Evolutionary conservation across 1,139 yeast genomes (phyloP).

Genomic region (Tardiomyces depauwii): DNA sequence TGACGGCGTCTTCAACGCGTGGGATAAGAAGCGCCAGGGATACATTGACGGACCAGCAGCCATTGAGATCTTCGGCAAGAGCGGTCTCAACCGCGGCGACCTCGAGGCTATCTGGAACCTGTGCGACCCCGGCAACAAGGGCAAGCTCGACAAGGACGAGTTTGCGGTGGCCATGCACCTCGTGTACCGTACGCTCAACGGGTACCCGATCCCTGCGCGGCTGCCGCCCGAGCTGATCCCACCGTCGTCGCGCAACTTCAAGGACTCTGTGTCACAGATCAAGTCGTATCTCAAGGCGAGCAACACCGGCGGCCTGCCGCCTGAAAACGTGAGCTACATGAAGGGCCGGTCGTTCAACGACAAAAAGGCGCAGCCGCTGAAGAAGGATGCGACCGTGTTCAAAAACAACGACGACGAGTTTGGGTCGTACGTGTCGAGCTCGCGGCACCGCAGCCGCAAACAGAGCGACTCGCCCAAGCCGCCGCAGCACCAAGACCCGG

Average conservation of each 20-base stretch:
- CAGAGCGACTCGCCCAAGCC: slow-evolving; percentile 2
- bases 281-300: slow-evolving; percentile 33
- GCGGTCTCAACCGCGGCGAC: slow-evolving; percentile 77
- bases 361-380: slow-evolving; percentile 30
- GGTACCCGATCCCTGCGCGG: slow-evolving; percentile 62
- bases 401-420: slow-evolving; percentile 50
- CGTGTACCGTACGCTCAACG: slow-evolving; percentile 74
- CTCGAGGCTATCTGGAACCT: slow-evolving; percentile 88
- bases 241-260: slow-evolving; percentile 54
- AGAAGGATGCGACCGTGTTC: slow-evolving; percentile 42
- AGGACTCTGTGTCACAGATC: slow-evolving; percentile 38
- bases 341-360: slow-evolving; percentile 18
- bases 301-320: slow-evolving; percentile 10
- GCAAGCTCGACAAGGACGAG: slow-evolving; percentile 69
- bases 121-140: slow-evolving; percentile 85
- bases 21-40: slow-evolving; percentile 66
- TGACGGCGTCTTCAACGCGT: slow-evolving; percentile 78
- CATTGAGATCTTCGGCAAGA: slow-evolving; percentile 76
- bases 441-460: slow-evolving; percentile 40
- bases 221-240: slow-evolving; percentile 57
- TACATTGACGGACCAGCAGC: slow-evolving; percentile 72
- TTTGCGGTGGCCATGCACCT: slow-evolving; percentile 92
- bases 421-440: slow-evolving; percentile 52
- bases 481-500: slow-evolving; percentile 3
- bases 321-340: slow-evolving; percentile 13